phyloP scores from a whole-genome alignment of 192 early-diverging fungal genomes.

The Coemansia sp. region DNA sequence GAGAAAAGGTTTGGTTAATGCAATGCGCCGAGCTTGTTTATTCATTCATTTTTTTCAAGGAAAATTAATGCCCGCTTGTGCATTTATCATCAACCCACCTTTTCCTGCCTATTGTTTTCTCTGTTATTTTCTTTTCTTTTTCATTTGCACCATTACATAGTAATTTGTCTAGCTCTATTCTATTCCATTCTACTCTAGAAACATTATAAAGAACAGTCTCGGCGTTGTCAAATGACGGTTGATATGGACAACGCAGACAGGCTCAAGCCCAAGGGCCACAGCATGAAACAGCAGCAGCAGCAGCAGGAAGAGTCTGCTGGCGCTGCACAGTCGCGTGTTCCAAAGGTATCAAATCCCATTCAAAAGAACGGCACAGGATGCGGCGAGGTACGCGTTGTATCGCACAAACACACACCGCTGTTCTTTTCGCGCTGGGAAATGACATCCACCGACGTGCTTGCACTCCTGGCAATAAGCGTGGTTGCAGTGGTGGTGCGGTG shows the following conservation, averaged over 20 bases:
- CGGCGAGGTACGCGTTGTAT: constrained; percentile 10
- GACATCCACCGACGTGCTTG: constrained; percentile 18
- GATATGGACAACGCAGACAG: constrained; percentile 22
- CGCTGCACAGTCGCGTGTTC: not conserved
- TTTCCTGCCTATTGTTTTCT: no score
- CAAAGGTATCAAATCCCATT: constrained; percentile 6
- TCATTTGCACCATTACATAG: not conserved
- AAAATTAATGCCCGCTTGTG: no score
- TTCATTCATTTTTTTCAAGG: no score
- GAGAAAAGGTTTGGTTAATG: no score
- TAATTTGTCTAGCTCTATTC: not conserved
- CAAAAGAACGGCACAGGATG: not conserved
- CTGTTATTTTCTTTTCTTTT: no score
- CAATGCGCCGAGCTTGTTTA: no score
- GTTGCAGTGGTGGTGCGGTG: constrained; percentile 36
- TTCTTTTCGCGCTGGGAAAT: constrained; percentile 35
- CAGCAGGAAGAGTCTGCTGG: not conserved
- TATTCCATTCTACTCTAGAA: not conserved
- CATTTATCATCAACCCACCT: no score
- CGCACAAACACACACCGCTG: constrained; percentile 7
- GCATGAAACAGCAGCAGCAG: not conserved
- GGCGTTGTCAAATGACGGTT: constrained; percentile 26
- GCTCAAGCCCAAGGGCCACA: constrained; percentile 40
- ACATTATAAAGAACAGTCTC: not conserved
- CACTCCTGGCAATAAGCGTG: constrained; percentile 12